These are phyloP conservation scores for Tetracladium setigerum DNA, from an alignment of 495 filamentous ascomycete genomes.

Conservation along the genomic window DNA sequence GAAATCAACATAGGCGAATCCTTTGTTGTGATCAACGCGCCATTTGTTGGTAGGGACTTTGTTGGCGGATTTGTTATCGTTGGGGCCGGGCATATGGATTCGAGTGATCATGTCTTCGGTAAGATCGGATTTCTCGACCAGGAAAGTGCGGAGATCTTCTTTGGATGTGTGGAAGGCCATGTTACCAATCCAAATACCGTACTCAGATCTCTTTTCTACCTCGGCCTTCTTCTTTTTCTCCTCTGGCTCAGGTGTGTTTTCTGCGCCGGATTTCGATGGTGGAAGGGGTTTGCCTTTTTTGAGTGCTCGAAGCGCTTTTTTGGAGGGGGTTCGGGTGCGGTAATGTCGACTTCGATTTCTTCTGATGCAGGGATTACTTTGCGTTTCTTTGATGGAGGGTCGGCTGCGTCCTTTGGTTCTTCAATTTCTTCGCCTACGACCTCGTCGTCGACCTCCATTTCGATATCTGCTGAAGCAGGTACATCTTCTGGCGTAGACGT, in stretches of 20 bases:
- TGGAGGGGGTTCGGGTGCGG: constrained; percentile 87
- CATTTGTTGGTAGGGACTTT: constrained; percentile 23
- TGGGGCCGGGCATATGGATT: constrained; percentile 64
- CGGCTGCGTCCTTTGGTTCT: neutral
- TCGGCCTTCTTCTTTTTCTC: constrained; percentile 29
- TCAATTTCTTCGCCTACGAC: neutral
- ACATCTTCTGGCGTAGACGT: neutral
- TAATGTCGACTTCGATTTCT: constrained; percentile 85
- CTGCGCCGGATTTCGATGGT: constrained; percentile 23
- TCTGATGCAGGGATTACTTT: constrained; percentile 39
- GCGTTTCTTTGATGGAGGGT: constrained; percentile 57
- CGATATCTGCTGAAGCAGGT: neutral
- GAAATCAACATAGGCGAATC: constrained; percentile 96
- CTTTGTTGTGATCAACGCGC: constrained; percentile 55
- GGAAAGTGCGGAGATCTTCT: constrained; percentile 62
- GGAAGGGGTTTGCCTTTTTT: constrained; percentile 62
- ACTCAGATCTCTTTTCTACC: constrained; percentile 59
- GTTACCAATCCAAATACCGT: constrained; percentile 96
- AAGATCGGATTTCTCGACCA: constrained; percentile 64
- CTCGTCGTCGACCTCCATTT: neutral
- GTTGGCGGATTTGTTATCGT: constrained; percentile 36
- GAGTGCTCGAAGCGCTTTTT: constrained; percentile 74
- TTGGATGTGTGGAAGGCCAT: constrained; percentile 71
- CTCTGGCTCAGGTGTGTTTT: constrained; percentile 30
- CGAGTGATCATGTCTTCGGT: constrained; percentile 66